Conservation (phyloP, 345 rosid genomes). For the Populus deltoides region DNA sequence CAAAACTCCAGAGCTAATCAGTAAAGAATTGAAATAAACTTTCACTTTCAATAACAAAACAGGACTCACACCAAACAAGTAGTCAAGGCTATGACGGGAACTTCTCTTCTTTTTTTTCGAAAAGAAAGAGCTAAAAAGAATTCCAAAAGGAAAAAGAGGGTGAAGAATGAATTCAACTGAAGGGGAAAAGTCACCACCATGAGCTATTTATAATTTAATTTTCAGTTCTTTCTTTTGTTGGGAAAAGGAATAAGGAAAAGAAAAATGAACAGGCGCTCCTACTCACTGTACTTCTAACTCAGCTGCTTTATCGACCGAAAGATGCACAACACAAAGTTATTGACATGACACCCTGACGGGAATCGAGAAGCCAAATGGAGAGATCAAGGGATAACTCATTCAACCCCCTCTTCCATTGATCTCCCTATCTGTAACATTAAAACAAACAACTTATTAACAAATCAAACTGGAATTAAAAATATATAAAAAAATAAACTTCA, state of each 20-base stretch:
- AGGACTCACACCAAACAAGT: conserved; percentile 29
- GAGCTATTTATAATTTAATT: conserved; percentile 36
- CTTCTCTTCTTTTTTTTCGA: neutral
- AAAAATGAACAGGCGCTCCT: conserved; percentile 23
- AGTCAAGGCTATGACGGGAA: conserved; percentile 14
- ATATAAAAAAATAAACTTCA: neutral
- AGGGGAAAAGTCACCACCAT: conserved; percentile 28
- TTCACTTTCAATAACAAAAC: conserved; percentile 23
- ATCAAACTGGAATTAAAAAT: neutral
- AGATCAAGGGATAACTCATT: conserved; percentile 1
- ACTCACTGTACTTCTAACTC: conserved; percentile 39
- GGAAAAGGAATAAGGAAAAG: neutral
- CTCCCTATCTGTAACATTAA: conserved; percentile 27
- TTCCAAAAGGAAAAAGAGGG: neutral
- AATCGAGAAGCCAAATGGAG: conserved; percentile 20
- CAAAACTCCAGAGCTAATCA: neutral
- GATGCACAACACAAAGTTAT: conserved; percentile 9
- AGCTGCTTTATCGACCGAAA: conserved; percentile 30
- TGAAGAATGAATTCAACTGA: conserved; percentile 24
- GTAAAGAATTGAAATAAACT: conserved; percentile 7
- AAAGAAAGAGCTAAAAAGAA: neutral
- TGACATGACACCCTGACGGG: conserved; percentile 13
- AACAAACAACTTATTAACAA: neutral
- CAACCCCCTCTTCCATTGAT: conserved; percentile 9
- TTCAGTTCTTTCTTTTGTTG: conserved; percentile 18